Conservation (phyloP, 148 eudicot species). For the Nepenthes gracilis region DNA sequence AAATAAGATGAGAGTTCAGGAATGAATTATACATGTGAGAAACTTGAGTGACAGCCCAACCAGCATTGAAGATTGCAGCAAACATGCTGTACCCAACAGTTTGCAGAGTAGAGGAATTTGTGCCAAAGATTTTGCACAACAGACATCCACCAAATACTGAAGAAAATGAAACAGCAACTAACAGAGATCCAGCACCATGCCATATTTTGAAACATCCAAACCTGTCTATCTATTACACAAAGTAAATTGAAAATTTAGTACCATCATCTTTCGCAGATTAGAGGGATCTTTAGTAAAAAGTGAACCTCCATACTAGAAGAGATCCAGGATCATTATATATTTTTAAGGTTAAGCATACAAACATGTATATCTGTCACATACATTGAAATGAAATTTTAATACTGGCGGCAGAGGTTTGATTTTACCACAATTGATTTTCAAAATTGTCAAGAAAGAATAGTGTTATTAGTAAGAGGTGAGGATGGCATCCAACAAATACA, state of each 20-base stretch:
- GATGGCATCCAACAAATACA: too few species aligned
- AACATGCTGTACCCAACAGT: constrained; percentile 80
- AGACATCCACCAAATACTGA: constrained; percentile 94
- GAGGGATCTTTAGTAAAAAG: not conserved
- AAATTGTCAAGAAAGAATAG: too few species aligned
- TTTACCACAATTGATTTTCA: too few species aligned
- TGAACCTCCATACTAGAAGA: not conserved
- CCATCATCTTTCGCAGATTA: not conserved
- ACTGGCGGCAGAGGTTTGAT: too few species aligned
- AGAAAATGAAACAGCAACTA: constrained; percentile 90
- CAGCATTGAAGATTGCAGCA: constrained; percentile 82
- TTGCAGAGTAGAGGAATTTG: constrained; percentile 46
- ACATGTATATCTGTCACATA: too few species aligned
- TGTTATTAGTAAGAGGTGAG: too few species aligned
- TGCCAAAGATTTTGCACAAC: constrained; percentile 71
- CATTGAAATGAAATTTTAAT: too few species aligned
- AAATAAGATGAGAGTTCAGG: constrained; percentile 3
- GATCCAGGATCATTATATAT: too few species aligned
- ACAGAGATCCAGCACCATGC: constrained; percentile 85
- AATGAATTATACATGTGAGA: constrained; percentile 73
- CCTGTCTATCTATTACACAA: constrained; percentile 70
- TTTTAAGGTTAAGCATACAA: too few species aligned
- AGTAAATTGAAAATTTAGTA: constrained; percentile 4
- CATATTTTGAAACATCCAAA: constrained; percentile 88
- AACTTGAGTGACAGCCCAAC: constrained; percentile 96